Evolutionary conservation across 2,329 filamentous ascomycete genomes (phyloP).

Genomic region (Byssothecium circinans): DNA sequence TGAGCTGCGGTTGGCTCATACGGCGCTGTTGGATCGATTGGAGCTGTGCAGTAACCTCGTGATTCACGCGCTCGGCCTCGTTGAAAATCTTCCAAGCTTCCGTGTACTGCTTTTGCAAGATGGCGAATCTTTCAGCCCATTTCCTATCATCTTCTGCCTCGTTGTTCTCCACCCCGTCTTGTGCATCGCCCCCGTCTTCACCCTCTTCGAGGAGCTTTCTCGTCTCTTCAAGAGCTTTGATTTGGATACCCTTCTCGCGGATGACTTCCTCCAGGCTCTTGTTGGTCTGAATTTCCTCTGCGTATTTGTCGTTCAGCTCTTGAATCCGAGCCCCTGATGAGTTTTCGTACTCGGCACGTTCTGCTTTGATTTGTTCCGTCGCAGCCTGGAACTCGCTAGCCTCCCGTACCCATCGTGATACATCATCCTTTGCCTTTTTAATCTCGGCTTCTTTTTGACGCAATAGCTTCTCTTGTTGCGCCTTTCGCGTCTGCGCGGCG

Average conservation of each 20-base stretch:
- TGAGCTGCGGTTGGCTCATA: constrained; percentile 44
- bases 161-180: constrained; percentile 45
- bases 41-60: constrained; percentile 47
- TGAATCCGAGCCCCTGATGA: constrained; percentile 46
- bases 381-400: constrained; percentile 59
- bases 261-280: constrained; percentile 72
- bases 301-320: constrained; percentile 44
- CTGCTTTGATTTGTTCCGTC: constrained; percentile 51
- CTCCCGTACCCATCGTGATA: constrained; percentile 68
- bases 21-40: constrained; percentile 44
- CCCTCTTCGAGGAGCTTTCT: constrained; percentile 56
- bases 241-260: constrained; percentile 68
- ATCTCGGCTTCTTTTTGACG: constrained; percentile 70
- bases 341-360: constrained; percentile 41
- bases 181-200: constrained; percentile 46
- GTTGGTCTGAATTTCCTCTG: constrained; percentile 50
- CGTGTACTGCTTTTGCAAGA: constrained; percentile 55
- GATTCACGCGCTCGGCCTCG: constrained; percentile 42
- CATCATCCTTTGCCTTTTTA: constrained; percentile 69
- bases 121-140: constrained; percentile 58
- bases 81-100: constrained; percentile 39
- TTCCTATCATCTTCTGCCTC: constrained; percentile 54
- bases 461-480: constrained; percentile 73
- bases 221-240: constrained; percentile 74
- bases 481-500: constrained; percentile 74